phyloP scores from a whole-genome alignment of 768 basidiomycete species.

The Tubosaeta sp. region DNA sequence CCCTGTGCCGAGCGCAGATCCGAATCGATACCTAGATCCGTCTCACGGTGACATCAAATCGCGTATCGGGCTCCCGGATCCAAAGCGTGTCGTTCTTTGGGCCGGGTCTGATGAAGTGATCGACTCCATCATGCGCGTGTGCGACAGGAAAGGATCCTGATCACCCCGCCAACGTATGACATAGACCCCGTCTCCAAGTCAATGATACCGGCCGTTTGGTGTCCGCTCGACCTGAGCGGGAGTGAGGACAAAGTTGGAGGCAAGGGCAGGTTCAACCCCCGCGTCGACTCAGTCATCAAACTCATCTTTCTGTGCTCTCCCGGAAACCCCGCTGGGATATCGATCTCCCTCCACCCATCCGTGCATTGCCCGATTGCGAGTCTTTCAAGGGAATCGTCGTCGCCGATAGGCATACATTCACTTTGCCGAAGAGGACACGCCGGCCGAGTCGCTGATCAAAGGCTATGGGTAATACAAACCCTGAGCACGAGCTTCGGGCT shows the following conservation, averaged over 20 bases:
- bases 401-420: slow-evolving; percentile 97
- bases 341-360: slow-evolving; percentile 69
- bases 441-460: slow-evolving; percentile 66
- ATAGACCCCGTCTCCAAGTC: slow-evolving; percentile 96
- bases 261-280: slow-evolving; percentile 66
- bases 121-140: slow-evolving; percentile 88
- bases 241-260: slow-evolving; percentile 69
- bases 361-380: slow-evolving; percentile 68
- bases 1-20: slow-evolving; percentile 43
- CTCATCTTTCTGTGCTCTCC: slow-evolving; percentile 95
- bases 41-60: slow-evolving; percentile 76
- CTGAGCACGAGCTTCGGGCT: slow-evolving; percentile 95
- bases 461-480: slow-evolving; percentile 96
- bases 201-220: slow-evolving; percentile 84
- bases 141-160: slow-evolving; percentile 81
- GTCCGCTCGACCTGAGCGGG: slow-evolving; percentile 60
- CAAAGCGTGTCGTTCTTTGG: slow-evolving; percentile 81
- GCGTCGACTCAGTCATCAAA: slow-evolving; percentile 83
- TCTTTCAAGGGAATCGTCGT: slow-evolving; percentile 88
- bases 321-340: slow-evolving; percentile 93
- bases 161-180: slow-evolving; percentile 94
- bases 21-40: slow-evolving; percentile 94
- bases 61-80: slow-evolving; percentile 63
- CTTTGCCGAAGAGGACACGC: slow-evolving; percentile 62
- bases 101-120: slow-evolving; percentile 98